phyloP scores from a whole-genome alignment of 441 rosid species.

The Populus hybrid region DNA sequence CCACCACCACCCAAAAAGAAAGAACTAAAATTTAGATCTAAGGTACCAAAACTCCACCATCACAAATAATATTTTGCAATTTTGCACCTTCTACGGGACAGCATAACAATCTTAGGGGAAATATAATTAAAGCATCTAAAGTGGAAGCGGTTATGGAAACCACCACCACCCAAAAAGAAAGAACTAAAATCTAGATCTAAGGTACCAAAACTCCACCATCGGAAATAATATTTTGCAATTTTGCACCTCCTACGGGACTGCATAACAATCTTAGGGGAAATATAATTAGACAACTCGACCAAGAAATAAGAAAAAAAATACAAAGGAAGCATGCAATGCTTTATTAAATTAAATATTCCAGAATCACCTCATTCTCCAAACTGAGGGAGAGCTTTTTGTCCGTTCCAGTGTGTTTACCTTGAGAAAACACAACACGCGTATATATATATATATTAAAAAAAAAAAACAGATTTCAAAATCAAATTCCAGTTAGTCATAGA shows the following conservation, averaged over 20 bases:
- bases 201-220: neutral
- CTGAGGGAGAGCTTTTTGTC: conserved; percentile 88
- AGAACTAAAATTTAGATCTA: neutral
- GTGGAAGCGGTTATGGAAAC: conserved; percentile 9
- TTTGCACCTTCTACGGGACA: neutral
- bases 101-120: neutral
- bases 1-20: neutral
- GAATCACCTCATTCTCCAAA: conserved; percentile 84
- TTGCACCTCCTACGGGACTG: neutral
- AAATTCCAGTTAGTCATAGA: neutral
- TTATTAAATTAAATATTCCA: neutral
- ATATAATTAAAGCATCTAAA: conserved; percentile 52
- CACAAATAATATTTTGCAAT: neutral
- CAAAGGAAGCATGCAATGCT: neutral
- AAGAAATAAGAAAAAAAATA: no score
- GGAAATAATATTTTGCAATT: neutral
- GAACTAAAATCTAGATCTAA: neutral
- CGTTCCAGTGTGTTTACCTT: conserved; percentile 88
- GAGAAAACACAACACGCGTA: conserved; percentile 6
- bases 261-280: neutral
- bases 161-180: neutral
- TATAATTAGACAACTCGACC: neutral
- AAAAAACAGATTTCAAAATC: neutral
- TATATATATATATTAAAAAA: neutral
- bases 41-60: neutral